phyloP scores from a whole-genome alignment of 2,329 filamentous ascomycete species.

The Cyclaneusma minus region DNA sequence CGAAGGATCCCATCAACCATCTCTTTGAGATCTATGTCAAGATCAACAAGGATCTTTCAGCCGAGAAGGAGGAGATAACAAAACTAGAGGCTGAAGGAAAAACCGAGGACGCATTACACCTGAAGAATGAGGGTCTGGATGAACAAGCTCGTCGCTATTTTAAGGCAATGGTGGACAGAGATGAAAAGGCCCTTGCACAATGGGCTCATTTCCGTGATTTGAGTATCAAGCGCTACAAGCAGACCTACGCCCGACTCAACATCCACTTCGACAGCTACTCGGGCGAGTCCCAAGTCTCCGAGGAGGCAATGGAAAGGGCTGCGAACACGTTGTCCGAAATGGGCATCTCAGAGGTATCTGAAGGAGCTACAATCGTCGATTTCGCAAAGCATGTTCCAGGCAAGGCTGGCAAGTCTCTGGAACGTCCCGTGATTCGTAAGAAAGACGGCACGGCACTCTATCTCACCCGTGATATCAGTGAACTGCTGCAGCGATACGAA shows the following conservation, averaged over 20 bases:
- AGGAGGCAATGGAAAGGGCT: slow-evolving; percentile 48
- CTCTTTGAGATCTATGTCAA: slow-evolving; percentile 70
- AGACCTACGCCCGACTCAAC: slow-evolving; percentile 55
- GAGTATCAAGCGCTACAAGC: slow-evolving; percentile 50
- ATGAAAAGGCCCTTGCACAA: slow-evolving; percentile 39
- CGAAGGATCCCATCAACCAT: slow-evolving; percentile 65
- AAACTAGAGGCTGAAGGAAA: slow-evolving; percentile 27
- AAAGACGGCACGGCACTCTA: slow-evolving; percentile 64
- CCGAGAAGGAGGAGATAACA: slow-evolving; percentile 51
- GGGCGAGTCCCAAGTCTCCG: slow-evolving; percentile 58
- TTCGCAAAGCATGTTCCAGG: slow-evolving; percentile 52
- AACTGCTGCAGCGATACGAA: slow-evolving; percentile 49
- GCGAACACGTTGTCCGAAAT: slow-evolving; percentile 47
- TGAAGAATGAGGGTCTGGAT: slow-evolving; percentile 44
- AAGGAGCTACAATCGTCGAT: slow-evolving; percentile 59
- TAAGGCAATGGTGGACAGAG: slow-evolving; percentile 55
- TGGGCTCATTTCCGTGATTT: slow-evolving; percentile 54
- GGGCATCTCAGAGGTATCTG: slow-evolving; percentile 49
- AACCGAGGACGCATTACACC: slow-evolving; percentile 29
- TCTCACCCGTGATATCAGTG: slow-evolving; percentile 63
- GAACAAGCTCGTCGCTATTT: slow-evolving; percentile 63
- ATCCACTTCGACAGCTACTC: slow-evolving; percentile 57
- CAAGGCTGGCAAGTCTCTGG: slow-evolving; percentile 53
- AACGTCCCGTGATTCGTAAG: slow-evolving; percentile 56
- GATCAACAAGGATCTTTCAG: slow-evolving; percentile 47